Evolutionary conservation across 345 rosid genomes (phyloP), one percentile per base, ranked within the genome.

Genomic region (Eucalyptus fibrosa): DNA sequence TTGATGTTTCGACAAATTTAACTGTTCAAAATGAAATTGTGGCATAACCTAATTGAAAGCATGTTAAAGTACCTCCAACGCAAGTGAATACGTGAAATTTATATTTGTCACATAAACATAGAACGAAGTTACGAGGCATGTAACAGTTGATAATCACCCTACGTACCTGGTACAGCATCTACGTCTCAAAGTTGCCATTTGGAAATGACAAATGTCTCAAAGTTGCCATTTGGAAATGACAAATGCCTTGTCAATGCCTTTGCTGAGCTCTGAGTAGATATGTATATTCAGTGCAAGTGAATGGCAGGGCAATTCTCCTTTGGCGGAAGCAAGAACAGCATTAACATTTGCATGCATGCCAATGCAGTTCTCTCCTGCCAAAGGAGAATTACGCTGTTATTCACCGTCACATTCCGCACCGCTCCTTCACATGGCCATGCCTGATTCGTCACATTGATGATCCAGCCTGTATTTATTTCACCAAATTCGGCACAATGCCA

Each of bases 261-360:
- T 19, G 45, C 28, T 37, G 83, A 3, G 45, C 8, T 37, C 28
- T 72, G 83, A 72, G 44, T 62, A 62, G 4, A 3, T 62, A 30
- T 30, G 4, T 62, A 30, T 13, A 30, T 32, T 67, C 11, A n/a
- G 42, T n/a, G 60, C 42, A 51, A 67, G 62, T 50, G 86, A 89
- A 89, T 89, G 88, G 88, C 88, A 86, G 86, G 87, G 88, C 87
- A 65, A 89, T 89, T 86, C 90, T 89, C 90, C 90, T 86, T 89
- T 89, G 90, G 90, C 88, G 8, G 28, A 34, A 72, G 83, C 83
- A 72, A 59, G 80, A 59, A 42, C 28, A 21, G 7, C 83, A 5
- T 72, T 19, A 21, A 72, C 45, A 18, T 72, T 37, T 6, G 9
- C 83, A 72, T 19, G 83, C 82, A 18, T 34, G 14, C 45, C 45